These are phyloP conservation scores for Claviceps paspali DNA, from an alignment of 2,329 filamentous ascomycete genomes.

Conservation along the genomic window DNA sequence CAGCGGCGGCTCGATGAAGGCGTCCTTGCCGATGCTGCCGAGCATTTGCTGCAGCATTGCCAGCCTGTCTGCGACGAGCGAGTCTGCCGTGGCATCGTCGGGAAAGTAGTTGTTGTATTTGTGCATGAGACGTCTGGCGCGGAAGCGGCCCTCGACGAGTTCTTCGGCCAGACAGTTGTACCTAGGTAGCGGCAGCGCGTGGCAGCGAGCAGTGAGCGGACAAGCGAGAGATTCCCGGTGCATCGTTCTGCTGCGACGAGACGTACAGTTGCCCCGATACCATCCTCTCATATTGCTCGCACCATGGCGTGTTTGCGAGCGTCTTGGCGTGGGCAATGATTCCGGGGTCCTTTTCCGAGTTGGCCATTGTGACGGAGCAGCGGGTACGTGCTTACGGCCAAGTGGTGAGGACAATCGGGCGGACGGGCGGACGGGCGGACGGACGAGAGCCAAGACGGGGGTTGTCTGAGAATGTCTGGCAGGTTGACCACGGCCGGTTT, in stretches of 20 bases:
- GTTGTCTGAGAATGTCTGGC: too few relatives aligned
- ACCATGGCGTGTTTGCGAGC: conserved; percentile 36
- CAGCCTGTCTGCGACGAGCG: conserved; percentile 24
- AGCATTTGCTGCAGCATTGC: conserved; percentile 34
- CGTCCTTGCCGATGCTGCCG: conserved; percentile 32
- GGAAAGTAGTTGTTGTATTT: conserved; percentile 44
- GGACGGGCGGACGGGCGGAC: too few relatives aligned
- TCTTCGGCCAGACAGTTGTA: conserved; percentile 35
- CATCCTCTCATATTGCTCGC: conserved; percentile 49
- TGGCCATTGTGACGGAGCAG: conserved; percentile 16
- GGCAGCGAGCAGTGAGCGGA: too few relatives aligned
- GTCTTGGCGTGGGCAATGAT: conserved; percentile 30
- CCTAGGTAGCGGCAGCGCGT: too few relatives aligned
- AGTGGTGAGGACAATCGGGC: too few relatives aligned
- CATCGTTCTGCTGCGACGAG: too few relatives aligned
- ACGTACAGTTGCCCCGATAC: conserved; percentile 45
- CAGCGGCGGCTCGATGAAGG: conserved; percentile 45
- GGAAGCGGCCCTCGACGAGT: conserved; percentile 34
- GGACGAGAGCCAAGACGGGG: too few relatives aligned
- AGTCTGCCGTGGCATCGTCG: conserved; percentile 25
- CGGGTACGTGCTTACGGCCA: too few relatives aligned
- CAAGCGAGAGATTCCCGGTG: too few relatives aligned
- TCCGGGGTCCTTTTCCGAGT: conserved; percentile 21
- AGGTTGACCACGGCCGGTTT: too few relatives aligned
- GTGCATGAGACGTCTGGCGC: conserved; percentile 38